These are phyloP conservation scores for Microsporum canis DNA, from an alignment of 2,329 filamentous ascomycete species.

Conservation along the genomic window DNA sequence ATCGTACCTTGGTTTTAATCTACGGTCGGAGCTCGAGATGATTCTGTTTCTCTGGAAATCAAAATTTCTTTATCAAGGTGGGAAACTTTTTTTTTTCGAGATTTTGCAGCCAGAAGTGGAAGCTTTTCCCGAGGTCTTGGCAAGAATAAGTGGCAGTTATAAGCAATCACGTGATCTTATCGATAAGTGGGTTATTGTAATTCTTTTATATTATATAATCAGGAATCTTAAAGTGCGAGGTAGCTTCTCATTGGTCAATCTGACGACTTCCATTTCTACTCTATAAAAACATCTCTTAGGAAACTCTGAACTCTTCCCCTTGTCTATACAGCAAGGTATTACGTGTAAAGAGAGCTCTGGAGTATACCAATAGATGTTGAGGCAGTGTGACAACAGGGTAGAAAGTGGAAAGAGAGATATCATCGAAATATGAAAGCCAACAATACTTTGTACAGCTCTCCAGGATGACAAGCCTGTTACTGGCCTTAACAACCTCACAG, in stretches of 20 bases:
- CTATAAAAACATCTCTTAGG: no score
- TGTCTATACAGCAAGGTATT: neutral
- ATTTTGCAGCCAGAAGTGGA: conserved; percentile 8
- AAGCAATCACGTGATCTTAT: conserved; percentile 3
- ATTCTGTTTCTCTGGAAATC: neutral
- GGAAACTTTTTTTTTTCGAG: conserved; percentile 1
- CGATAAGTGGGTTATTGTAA: neutral
- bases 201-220: neutral
- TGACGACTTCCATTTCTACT: neutral
- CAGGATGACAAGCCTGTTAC: no score
- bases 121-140: conserved; percentile 18
- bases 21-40: neutral
- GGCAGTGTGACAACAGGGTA: no score
- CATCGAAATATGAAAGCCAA: no score
- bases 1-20: neutral
- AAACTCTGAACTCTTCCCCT: neutral
- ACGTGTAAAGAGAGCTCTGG: no score
- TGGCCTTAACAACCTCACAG: no score
- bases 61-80: conserved; percentile 4
- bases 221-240: neutral
- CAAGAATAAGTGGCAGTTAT: conserved; percentile 4
- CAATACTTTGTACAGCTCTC: no score
- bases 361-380: no score
- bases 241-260: neutral
- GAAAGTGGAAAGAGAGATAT: no score